Percentiles rank a stretch among this genome's conserved stretches.
Conservation (phyloP, 108 stramenopile species). For the Cyclotella cryptica region DNA sequence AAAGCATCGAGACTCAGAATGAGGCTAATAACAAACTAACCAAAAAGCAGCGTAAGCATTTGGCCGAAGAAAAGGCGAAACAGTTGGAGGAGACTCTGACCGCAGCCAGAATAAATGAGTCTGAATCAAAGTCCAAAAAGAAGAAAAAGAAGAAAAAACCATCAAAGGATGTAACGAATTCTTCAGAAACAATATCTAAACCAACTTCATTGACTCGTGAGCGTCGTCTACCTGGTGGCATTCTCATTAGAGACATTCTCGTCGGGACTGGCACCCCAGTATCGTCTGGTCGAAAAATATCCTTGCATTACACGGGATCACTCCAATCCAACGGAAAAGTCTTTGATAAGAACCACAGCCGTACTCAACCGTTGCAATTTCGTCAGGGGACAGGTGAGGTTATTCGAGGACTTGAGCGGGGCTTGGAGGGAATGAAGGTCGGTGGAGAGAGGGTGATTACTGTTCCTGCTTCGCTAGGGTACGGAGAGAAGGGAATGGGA, state of each 20-base stretch:
- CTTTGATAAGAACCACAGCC: constrained; percentile 60
- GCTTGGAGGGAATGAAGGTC: constrained; percentile 67
- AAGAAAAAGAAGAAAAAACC: constrained; percentile 25
- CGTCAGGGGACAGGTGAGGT: constrained; percentile 63
- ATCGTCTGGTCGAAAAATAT: constrained; percentile 49
- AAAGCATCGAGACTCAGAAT: background rate
- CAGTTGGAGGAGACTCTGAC: constrained; percentile 51
- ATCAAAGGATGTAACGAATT: background rate
- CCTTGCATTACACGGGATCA: constrained; percentile 56
- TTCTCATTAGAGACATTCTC: constrained; percentile 53
- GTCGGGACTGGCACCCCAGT: constrained; percentile 57
- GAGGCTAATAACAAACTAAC: constrained; percentile 29
- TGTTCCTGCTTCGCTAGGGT: constrained; percentile 60
- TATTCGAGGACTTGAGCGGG: constrained; percentile 65
- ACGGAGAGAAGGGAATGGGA: constrained; percentile 54
- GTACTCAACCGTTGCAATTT: constrained; percentile 57
- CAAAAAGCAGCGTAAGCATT: constrained; percentile 55
- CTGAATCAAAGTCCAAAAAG: constrained; percentile 36
- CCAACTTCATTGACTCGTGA: constrained; percentile 51
- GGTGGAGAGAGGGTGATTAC: constrained; percentile 62
- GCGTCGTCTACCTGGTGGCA: constrained; percentile 52
- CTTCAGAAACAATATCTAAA: constrained; percentile 15
- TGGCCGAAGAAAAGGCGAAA: constrained; percentile 57
- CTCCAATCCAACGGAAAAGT: constrained; percentile 51
- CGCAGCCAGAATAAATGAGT: constrained; percentile 24